Evolutionary conservation across 1,284 basidiomycete species (phyloP).

Genomic region (Lentinula novae-zelandiae): DNA sequence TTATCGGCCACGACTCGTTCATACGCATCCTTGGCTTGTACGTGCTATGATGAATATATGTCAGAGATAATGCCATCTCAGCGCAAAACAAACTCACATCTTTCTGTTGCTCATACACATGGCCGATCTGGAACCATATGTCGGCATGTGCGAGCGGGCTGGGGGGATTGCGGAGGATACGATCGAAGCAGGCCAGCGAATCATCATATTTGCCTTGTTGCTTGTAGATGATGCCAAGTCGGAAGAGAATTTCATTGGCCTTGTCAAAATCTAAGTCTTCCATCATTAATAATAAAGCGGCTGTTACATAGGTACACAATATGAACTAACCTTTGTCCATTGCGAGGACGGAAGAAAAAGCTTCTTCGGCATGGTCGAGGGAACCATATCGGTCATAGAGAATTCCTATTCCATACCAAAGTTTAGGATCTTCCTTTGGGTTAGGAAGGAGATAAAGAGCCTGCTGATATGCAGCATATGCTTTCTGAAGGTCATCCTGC

Average conservation of each 20-base stretch:
- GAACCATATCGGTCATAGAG: conserved; percentile 98
- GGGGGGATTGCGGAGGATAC: conserved; percentile 93
- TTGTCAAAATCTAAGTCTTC: conserved; percentile 89
- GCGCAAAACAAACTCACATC: conserved; percentile 59
- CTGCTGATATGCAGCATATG: conserved; percentile 98
- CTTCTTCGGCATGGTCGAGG: conserved; percentile 97
- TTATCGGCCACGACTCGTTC: conserved; percentile 95
- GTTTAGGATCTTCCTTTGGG: conserved; percentile 97
- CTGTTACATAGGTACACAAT: conserved; percentile 13
- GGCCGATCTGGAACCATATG: conserved; percentile 99
- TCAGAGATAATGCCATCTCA: conserved; percentile 1
- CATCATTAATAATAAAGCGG: conserved; percentile 29
- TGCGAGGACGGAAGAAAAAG: conserved; percentile 91
- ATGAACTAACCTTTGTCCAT: conserved; percentile 85
- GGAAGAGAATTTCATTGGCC: conserved; percentile 98
- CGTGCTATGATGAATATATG: conserved; percentile 52
- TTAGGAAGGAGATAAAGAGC: conserved; percentile 94
- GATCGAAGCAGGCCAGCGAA: conserved; percentile 89
- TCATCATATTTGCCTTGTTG: conserved; percentile 92
- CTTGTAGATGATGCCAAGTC: conserved; percentile 99
- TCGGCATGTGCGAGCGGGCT: conserved; percentile 95
- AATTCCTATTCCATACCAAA: conserved; percentile 99
- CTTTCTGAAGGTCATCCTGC: conserved; percentile 99
- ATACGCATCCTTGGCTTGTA: conserved; percentile 91
- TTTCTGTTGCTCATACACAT: conserved; percentile 96